Base-by-base conservation (phyloP, 192 early-diverging fungal species). In the Coemansia nantahalensis region DNA sequence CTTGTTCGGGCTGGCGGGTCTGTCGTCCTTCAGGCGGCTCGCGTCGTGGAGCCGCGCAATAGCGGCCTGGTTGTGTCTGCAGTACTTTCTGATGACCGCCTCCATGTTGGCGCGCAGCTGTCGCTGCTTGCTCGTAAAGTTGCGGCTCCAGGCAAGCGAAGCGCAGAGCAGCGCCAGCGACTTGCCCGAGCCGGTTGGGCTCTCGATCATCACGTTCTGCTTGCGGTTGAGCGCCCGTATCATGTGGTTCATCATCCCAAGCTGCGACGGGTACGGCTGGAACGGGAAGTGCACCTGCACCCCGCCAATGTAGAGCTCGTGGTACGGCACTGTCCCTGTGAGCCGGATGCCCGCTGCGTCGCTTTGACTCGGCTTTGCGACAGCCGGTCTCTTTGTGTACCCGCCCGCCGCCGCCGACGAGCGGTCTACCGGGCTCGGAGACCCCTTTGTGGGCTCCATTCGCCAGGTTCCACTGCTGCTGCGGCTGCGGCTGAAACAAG, bases 111-210 rank as follows among this genome's bases (percentile, higher is more conserved):
- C 71, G 8, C 53, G 23, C 9, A 64, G 43, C 34, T 70, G 62
- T 28, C 60, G 67, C 14, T 62, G 66, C 31, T 72, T 79, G 37
- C 55, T 61, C 24, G 65, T 49, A 35, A 65, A 68, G 9, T 48
- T 33, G 21, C 65, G 71, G 5, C 62, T 46, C 90, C 90, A 91
- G 0, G 83, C 86, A 24, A 92, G 59, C 1, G 77, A 62, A 1
- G 88, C 79, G 48, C 86, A 87, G 16, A 92, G 56, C 23, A 92
- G 48, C 0, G 84, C 84, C 23, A 92, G 49, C 3, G 88, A 86
- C 55, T 92, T 92, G 24, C 90, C 90, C 10, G 90, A 89, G 1
- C 90, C 90, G 2, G 85, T 87, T 2, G 85, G 83, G 23, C 81
- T 83, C 36, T 89, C 85, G n/a, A 89, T 70, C 45, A 91, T 67